Percentiles rank a stretch among this genome's conserved stretches.
Evolutionary conservation across 2,329 filamentous ascomycete species (phyloP).

Genomic region (Mycosphaerella sp.): DNA sequence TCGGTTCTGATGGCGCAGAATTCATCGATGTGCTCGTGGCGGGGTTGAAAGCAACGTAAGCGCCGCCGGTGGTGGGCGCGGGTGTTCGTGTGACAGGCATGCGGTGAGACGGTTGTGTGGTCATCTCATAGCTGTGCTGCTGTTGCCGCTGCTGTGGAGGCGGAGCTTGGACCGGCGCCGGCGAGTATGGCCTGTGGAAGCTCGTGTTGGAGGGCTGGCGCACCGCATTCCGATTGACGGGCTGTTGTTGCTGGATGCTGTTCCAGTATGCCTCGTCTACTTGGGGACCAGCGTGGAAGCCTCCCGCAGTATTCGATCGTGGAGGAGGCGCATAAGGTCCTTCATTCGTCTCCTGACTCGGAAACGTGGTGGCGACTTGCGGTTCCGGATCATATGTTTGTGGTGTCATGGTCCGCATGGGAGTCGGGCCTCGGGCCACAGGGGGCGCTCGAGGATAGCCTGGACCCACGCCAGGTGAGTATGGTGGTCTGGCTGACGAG

Average conservation of each 20-base stretch:
- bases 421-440: conserved; percentile 13
- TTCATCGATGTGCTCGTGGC: conserved; percentile 9
- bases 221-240: conserved; percentile 20
- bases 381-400: conserved; percentile 13
- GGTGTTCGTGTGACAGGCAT: conserved; percentile 13
- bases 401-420: conserved; percentile 18
- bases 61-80: conserved; percentile 14
- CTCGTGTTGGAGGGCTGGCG: conserved; percentile 15
- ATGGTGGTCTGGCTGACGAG: conserved; percentile 15
- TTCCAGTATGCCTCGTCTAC: conserved; percentile 21
- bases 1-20: not conserved
- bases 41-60: conserved; percentile 33
- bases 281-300: conserved; percentile 19
- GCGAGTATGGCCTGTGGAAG: conserved; percentile 9
- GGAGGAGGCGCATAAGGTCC: conserved; percentile 17
- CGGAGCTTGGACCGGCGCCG: not conserved
- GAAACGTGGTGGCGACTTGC: conserved; percentile 10
- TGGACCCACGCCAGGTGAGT: conserved; percentile 7
- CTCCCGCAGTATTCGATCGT: conserved; percentile 25
- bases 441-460: conserved; percentile 16
- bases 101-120: conserved; percentile 15
- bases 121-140: conserved; percentile 33
- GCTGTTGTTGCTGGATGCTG: conserved; percentile 26
- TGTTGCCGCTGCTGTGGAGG: conserved; percentile 12
- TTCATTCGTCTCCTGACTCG: conserved; percentile 15